Base-by-base conservation (phyloP, 768 basidiomycete species). In the Phlegmacium glaucopus region DNA sequence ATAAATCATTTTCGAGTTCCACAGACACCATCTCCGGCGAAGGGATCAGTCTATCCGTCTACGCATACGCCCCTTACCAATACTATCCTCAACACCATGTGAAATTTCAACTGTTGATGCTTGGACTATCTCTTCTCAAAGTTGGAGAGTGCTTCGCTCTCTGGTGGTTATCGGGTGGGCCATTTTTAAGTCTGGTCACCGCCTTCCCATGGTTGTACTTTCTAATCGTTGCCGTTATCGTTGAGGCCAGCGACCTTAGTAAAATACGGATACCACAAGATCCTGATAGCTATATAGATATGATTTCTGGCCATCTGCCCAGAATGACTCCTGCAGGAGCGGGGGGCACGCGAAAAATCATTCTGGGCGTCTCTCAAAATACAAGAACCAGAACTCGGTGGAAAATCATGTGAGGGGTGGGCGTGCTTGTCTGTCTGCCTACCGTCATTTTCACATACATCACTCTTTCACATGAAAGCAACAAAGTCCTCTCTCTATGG, bases 381-480 rank as follows among this genome's bases (percentile, higher is more conserved):
- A 51, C 51, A 4, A 43, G 51, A 37, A 50, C 16, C 4, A 27
- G 47, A 0, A 3, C 53, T 1, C 36, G 38, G 26, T 66, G 64
- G 64, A 51, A 44, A 11, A 10, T 53, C 1, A 47, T 56, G 29
- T 65, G 64, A 62, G 39, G 42, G 8, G n/a, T 58, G 18, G 61
- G 61, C 26, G 61, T 59, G 8, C 1, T 57, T 13, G 38, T 63
- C 3, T 56, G 51, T 29, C 44, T 44, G 3, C n/a, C 28, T 9
- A 59, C 61, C 4, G 49, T 60, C 9, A 3, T 62, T 11, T 16
- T 55, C 7, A 58, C 58, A 11, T 64, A 62, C 38, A 40, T 61
- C 27, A 18, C 51, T 16, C 44, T 66, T 11, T 48, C 50, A 6
- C 49, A 49, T 9, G 49, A 49, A 47, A 18, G 25, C 8, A 42